Percentiles rank a stretch among this genome's conserved stretches.
These are phyloP conservation scores for Pestalotiopsis sp. DNA, from an alignment of 2,329 filamentous ascomycete genomes.

Conservation along the genomic window DNA sequence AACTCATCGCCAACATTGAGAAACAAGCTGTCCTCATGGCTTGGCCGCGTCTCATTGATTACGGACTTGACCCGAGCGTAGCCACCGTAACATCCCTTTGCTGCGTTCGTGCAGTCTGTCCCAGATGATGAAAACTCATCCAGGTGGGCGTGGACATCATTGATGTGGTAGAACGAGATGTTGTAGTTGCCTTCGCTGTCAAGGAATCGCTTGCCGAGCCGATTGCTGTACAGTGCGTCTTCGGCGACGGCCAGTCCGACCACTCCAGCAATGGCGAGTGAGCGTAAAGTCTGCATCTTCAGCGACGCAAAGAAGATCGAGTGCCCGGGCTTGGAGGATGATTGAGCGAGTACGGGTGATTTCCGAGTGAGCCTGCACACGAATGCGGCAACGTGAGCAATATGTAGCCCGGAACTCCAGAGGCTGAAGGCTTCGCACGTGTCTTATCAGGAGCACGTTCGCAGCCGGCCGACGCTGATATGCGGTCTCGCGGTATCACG, in stretches of 20 bases:
- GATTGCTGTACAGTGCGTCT: slow-evolving; percentile 52
- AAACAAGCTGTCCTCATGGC: slow-evolving; percentile 63
- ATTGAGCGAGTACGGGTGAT: neutral
- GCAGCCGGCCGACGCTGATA: neutral
- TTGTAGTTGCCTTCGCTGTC: slow-evolving; percentile 54
- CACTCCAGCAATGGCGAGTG: slow-evolving; percentile 20
- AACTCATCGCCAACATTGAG: slow-evolving; percentile 72
- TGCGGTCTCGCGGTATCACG: neutral
- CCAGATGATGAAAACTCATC: slow-evolving; percentile 65
- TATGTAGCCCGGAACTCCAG: neutral
- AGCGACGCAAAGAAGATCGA: slow-evolving; percentile 18
- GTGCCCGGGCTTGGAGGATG: neutral
- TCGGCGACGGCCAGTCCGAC: slow-evolving; percentile 31
- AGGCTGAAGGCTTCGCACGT: neutral
- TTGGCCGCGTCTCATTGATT: slow-evolving; percentile 57
- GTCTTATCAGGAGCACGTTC: neutral
- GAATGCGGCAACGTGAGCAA: neutral
- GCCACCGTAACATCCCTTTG: slow-evolving; percentile 64
- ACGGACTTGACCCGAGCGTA: slow-evolving; percentile 66
- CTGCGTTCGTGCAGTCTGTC: slow-evolving; percentile 60
- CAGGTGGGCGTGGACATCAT: slow-evolving; percentile 69
- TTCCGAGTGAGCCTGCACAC: neutral
- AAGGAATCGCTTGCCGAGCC: slow-evolving; percentile 50
- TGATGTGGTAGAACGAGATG: slow-evolving; percentile 70
- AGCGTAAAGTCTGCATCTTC: slow-evolving; percentile 14